Conservation (phyloP, 176 grass and related monocot genomes). For the Miscanthus lutarioriparius region DNA sequence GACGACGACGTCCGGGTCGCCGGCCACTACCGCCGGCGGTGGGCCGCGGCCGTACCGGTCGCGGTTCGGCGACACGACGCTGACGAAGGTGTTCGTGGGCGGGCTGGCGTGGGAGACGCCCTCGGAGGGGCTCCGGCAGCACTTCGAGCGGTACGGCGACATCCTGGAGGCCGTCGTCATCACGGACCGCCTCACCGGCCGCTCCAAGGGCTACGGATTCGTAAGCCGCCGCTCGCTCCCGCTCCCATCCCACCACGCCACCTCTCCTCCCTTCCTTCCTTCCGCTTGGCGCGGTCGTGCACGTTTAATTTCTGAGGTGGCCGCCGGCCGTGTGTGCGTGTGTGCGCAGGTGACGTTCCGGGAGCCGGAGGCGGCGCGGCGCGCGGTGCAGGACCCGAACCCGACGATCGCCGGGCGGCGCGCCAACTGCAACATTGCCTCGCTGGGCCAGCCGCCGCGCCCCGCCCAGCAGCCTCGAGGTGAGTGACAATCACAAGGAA, state of each 20-base stretch:
- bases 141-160: constrained; percentile 95
- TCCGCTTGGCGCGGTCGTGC: too few species aligned
- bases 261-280: too few species aligned
- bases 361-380: constrained; percentile 70
- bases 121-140: constrained; percentile 70
- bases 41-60: constrained; percentile 46
- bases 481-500: constrained; percentile 28
- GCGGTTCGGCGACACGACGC: constrained; percentile 89
- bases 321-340: too few species aligned
- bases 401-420: constrained; percentile 83
- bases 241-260: too few species aligned
- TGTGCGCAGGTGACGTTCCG: constrained; percentile 76
- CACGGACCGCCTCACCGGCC: constrained; percentile 73
- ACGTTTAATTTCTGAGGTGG: not conserved
- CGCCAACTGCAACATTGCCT: constrained; percentile 99
- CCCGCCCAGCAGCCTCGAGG: constrained; percentile 55
- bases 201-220: constrained; percentile 98
- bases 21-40: constrained; percentile 8
- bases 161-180: constrained; percentile 99
- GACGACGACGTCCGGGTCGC: not conserved
- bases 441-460: constrained; percentile 65
- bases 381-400: constrained; percentile 77
- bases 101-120: constrained; percentile 94
- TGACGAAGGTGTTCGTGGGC: constrained; percentile 98
- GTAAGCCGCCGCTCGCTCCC: constrained; percentile 31